Base-by-base conservation (phyloP, 768 basidiomycete genomes). In the Lactarius trivialis region DNA sequence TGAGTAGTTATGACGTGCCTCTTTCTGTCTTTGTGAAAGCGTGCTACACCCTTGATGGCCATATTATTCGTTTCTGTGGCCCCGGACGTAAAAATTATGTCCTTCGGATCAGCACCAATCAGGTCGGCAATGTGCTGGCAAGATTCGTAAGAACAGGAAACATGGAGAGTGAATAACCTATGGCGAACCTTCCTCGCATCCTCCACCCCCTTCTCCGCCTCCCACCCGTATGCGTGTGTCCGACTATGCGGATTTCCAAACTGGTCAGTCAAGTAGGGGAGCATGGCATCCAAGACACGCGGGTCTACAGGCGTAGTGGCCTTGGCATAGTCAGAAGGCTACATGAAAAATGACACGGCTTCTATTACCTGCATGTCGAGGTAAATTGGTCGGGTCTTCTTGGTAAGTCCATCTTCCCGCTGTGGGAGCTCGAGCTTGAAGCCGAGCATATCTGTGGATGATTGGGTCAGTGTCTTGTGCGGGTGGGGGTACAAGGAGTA, bases 151-250 rank as follows among this genome's bases (percentile, higher is more conserved):
- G 50, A 33, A 49, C 0, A 48, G 30, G 30, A 43, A 26, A 28
- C 8, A n/a, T n/a, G 34, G 34, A n/a, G 21, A 45, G 28, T 17
- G 32, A 45, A 34, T 7, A 33, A 34, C 12, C 9, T 26, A 37
- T 24, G 7, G 71, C 70, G 24, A 56, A 86, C 93, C 81, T 91
- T 86, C 58, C 97, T 84, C 3, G 93, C 95, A 64, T 88, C 85
- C 71, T 98, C 97, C 7, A 97, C 91, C 0, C 89, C 97, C 70
- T 87, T 81, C 70, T 99, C 97, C 7, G 96, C 93, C 76, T 99
- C 97, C 97, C 97, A 99, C 4, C 97, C 97, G 73, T 98, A 99
- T 0, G 97, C 93, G 75, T 99, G 97, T 32, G 97, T 98, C 60
- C 97, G 85, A 73, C 93, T 95, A 72, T 98, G 97, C 9, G 97